phyloP scores from a whole-genome alignment of 2,329 filamentous ascomycete genomes.

The Lachnellula subtilissima region DNA sequence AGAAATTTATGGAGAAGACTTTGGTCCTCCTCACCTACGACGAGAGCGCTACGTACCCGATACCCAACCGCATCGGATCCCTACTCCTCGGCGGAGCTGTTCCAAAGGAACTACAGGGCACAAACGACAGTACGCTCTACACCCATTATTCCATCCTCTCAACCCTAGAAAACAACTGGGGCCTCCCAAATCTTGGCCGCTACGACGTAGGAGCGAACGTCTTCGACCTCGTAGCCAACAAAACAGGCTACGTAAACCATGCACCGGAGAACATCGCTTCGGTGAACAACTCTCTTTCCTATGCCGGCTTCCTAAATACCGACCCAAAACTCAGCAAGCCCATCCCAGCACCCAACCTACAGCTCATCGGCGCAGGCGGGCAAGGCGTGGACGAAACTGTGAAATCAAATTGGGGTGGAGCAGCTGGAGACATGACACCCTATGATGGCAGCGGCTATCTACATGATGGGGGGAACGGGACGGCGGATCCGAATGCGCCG shows the following conservation, averaged over 20 bases:
- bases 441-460: constrained; percentile 43
- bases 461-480: constrained; percentile 37
- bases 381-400: constrained; percentile 35
- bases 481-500: constrained; percentile 31
- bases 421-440: constrained; percentile 32
- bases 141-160: constrained; percentile 42
- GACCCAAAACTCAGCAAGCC: constrained; percentile 30
- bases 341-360: constrained; percentile 40
- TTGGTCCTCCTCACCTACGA: constrained; percentile 56
- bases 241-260: constrained; percentile 29
- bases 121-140: constrained; percentile 46
- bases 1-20: constrained; percentile 48
- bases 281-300: constrained; percentile 43
- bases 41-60: constrained; percentile 48
- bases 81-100: constrained; percentile 53
- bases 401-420: constrained; percentile 30
- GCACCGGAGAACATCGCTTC: constrained; percentile 30
- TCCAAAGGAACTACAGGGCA: constrained; percentile 42
- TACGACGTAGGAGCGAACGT: constrained; percentile 40
- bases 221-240: constrained; percentile 27
- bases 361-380: constrained; percentile 41
- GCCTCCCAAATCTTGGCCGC: constrained; percentile 38
- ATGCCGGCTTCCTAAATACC: constrained; percentile 38
- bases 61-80: constrained; percentile 49
- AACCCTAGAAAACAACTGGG: constrained; percentile 41